phyloP scores from a whole-genome alignment of 2,329 filamentous ascomycete species.

The Tolypocladium pustulatum region DNA sequence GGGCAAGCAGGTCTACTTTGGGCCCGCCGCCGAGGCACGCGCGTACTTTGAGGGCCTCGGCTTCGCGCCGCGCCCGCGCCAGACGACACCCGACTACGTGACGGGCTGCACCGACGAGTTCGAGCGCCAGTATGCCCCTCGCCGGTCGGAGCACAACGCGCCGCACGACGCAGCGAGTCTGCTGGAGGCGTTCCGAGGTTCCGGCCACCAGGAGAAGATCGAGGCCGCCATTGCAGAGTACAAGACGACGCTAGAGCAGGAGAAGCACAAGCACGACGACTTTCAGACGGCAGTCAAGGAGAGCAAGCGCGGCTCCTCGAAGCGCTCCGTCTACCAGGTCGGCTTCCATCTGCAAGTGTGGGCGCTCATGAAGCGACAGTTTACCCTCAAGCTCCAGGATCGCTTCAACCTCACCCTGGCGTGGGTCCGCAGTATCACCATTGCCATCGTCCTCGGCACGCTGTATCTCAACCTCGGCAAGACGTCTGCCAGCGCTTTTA shows the following conservation, averaged over 20 bases:
- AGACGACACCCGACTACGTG: conserved; percentile 73
- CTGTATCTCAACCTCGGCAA: conserved; percentile 63
- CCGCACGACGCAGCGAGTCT: conserved; percentile 60
- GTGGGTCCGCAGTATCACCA: conserved; percentile 57
- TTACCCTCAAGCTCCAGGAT: conserved; percentile 78
- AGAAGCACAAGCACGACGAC: conserved; percentile 61
- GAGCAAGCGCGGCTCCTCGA: conserved; percentile 65
- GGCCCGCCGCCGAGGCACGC: conserved; percentile 55
- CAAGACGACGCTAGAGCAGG: conserved; percentile 49
- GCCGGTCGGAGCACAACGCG: conserved; percentile 53
- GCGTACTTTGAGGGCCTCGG: conserved; percentile 69
- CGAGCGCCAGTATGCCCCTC: conserved; percentile 65
- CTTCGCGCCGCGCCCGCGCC: conserved; percentile 62
- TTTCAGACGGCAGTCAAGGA: conserved; percentile 68
- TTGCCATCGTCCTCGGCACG: conserved; percentile 70
- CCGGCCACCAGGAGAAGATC: conserved; percentile 44
- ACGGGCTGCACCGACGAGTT: conserved; percentile 78
- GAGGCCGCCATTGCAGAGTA: conserved; percentile 60
- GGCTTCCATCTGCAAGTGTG: conserved; percentile 76
- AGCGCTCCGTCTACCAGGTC: conserved; percentile 70
- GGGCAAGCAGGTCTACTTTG: conserved; percentile 68
- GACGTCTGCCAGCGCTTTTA: conserved; percentile 62
- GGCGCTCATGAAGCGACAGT: conserved; percentile 76
- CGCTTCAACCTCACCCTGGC: conserved; percentile 65
- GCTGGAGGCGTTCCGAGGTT: conserved; percentile 59